Conservation (phyloP, 352 stramenopile species). For the Phytophthora idaei region DNA sequence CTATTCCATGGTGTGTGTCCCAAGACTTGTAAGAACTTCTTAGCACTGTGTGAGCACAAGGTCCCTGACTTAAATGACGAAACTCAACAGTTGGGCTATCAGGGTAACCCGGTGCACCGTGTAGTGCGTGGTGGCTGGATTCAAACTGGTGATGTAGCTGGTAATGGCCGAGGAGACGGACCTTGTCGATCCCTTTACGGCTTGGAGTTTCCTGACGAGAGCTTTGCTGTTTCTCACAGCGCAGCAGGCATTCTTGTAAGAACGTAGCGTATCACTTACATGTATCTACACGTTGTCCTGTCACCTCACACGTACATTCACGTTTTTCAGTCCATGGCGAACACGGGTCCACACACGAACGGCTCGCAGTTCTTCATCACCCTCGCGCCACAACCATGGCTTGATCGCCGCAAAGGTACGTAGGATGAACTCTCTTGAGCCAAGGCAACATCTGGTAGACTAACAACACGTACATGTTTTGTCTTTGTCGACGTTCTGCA, state of each 20-base stretch:
- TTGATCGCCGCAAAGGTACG: slow-evolving; percentile 75
- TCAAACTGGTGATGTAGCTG: slow-evolving; percentile 67
- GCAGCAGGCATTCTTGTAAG: slow-evolving; percentile 63
- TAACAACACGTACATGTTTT: slow-evolving; percentile 4
- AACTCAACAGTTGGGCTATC: slow-evolving; percentile 49
- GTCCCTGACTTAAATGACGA: slow-evolving; percentile 55
- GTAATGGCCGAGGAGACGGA: slow-evolving; percentile 52
- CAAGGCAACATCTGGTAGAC: not conserved
- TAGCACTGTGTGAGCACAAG: slow-evolving; percentile 65
- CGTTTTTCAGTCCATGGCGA: slow-evolving; percentile 93
- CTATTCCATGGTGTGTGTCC: slow-evolving; percentile 67
- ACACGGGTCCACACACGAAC: slow-evolving; percentile 95
- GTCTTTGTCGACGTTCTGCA: slow-evolving; percentile 15
- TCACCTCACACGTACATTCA: slow-evolving; percentile 1
- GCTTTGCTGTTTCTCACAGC: slow-evolving; percentile 73
- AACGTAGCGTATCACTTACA: not conserved
- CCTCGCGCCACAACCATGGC: slow-evolving; percentile 60
- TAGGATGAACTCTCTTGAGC: not conserved
- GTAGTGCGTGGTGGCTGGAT: slow-evolving; percentile 76
- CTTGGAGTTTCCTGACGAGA: slow-evolving; percentile 70
- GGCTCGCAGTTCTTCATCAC: slow-evolving; percentile 99
- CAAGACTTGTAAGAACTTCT: slow-evolving; percentile 76
- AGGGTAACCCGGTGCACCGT: slow-evolving; percentile 62
- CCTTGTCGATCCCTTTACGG: slow-evolving; percentile 65
- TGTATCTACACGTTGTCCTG: not conserved